phyloP scores from a whole-genome alignment of 352 stramenopile genomes.

The Globisporangium uncinulatum region DNA sequence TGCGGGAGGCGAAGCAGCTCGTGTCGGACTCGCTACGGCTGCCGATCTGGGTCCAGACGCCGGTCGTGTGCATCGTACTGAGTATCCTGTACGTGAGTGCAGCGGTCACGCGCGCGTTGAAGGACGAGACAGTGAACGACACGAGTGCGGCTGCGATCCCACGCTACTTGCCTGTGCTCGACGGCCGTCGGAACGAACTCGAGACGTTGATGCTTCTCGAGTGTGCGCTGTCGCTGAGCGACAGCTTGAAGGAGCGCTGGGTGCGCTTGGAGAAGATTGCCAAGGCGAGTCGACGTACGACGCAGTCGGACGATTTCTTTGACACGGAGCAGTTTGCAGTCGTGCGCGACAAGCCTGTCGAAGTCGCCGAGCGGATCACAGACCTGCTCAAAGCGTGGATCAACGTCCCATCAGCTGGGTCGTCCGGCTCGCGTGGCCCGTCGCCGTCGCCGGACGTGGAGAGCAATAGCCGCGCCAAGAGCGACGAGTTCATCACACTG shows the following conservation, averaged over 20 bases:
- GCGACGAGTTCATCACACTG: slow-evolving; percentile 20
- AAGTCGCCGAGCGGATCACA: slow-evolving; percentile 51
- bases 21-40: slow-evolving; percentile 46
- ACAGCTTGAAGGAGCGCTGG: slow-evolving; percentile 62
- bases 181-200: slow-evolving; percentile 30
- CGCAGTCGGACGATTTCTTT: slow-evolving; percentile 24
- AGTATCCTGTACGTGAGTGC: slow-evolving; percentile 66
- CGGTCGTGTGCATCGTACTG: slow-evolving; percentile 61
- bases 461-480: not conserved
- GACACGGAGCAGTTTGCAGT: slow-evolving; percentile 60
- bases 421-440: not conserved
- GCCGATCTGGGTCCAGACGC: slow-evolving; percentile 54
- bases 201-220: slow-evolving; percentile 49
- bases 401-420: slow-evolving; percentile 13
- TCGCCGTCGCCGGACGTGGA: slow-evolving; percentile 9
- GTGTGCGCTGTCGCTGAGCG: slow-evolving; percentile 47
- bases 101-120: slow-evolving; percentile 38
- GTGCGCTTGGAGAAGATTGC: slow-evolving; percentile 44
- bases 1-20: slow-evolving; percentile 66
- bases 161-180: slow-evolving; percentile 40
- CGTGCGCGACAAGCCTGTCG: slow-evolving; percentile 37
- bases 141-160: slow-evolving; percentile 18
- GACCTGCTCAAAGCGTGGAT: slow-evolving; percentile 57
- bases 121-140: slow-evolving; percentile 1
- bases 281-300: slow-evolving; percentile 24